Evolutionary conservation across 1,284 basidiomycete genomes (phyloP).

Genomic region (Leccinum pallidistipes): DNA sequence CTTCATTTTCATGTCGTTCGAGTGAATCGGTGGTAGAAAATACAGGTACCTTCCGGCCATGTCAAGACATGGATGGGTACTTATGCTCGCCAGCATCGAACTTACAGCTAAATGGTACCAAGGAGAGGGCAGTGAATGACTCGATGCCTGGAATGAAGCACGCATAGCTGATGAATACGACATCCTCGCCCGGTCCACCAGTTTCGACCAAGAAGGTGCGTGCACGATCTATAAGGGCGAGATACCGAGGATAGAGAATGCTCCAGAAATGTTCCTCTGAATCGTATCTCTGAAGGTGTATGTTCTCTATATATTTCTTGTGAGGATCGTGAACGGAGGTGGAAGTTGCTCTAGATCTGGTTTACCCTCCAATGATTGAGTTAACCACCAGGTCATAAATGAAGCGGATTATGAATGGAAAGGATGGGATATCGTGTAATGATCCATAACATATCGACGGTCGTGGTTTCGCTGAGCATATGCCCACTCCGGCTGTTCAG

Average conservation of each 20-base stretch:
- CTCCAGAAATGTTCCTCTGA: slow-evolving; percentile 79
- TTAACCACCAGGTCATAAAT: slow-evolving; percentile 2
- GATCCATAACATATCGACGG: slow-evolving; percentile 17
- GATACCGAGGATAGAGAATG: slow-evolving; percentile 64
- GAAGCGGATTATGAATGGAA: slow-evolving; percentile 52
- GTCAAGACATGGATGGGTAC: slow-evolving; percentile 88
- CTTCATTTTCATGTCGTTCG: slow-evolving; percentile 54
- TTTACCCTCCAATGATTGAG: slow-evolving; percentile 69
- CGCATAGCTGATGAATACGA: slow-evolving; percentile 82
- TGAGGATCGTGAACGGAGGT: slow-evolving; percentile 79
- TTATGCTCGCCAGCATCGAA: slow-evolving; percentile 97
- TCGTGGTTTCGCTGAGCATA: not conserved
- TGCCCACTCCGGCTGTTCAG: slow-evolving; percentile 44
- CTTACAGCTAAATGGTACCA: slow-evolving; percentile 56
- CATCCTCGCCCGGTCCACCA: slow-evolving; percentile 64
- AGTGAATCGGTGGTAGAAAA: slow-evolving; percentile 87
- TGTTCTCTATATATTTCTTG: slow-evolving; percentile 90
- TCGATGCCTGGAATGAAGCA: not conserved
- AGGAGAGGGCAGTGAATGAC: not conserved
- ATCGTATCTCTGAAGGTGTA: slow-evolving; percentile 81
- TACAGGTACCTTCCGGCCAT: slow-evolving; percentile 86
- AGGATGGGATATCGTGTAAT: slow-evolving; percentile 81
- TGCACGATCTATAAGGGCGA: slow-evolving; percentile 71
- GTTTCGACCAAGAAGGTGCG: slow-evolving; percentile 72
- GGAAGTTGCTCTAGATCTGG: slow-evolving; percentile 75